These are phyloP conservation scores for Ceratobasidium sp. DNA, from an alignment of 1,284 basidiomycete species.

Conservation along the genomic window DNA sequence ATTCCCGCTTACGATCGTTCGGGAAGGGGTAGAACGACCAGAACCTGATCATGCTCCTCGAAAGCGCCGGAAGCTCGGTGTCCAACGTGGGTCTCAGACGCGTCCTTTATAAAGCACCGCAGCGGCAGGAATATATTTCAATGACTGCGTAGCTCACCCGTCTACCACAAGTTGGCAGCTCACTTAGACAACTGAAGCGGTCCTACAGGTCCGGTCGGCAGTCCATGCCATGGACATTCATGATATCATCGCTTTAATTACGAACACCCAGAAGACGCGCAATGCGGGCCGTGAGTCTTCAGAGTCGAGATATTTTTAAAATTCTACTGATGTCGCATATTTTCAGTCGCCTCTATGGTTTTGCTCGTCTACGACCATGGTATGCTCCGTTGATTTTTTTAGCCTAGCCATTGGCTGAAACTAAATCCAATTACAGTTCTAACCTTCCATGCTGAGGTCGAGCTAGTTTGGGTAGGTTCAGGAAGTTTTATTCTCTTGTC, in stretches of 20 bases:
- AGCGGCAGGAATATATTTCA: slow-evolving; percentile 12
- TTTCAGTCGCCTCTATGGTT: slow-evolving; percentile 28
- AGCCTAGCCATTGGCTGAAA: neutral
- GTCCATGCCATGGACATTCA: slow-evolving; percentile 13
- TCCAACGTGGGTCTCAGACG: slow-evolving; percentile 31
- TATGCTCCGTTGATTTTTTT: neutral
- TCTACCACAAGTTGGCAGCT: slow-evolving; percentile 1
- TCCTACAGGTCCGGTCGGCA: slow-evolving; percentile 11
- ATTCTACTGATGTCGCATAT: neutral
- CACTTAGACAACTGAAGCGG: slow-evolving; percentile 4
- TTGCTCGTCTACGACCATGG: slow-evolving; percentile 40
- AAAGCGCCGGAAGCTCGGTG: slow-evolving; percentile 45
- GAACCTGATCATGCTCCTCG: slow-evolving; percentile 36
- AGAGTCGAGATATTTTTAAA: neutral
- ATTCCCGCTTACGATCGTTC: slow-evolving; percentile 45
- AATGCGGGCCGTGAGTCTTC: slow-evolving; percentile 37
- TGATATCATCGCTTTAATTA: neutral
- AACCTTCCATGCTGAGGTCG: slow-evolving; percentile 23
- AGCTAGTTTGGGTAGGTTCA: slow-evolving; percentile 34
- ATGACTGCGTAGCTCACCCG: slow-evolving; percentile 34
- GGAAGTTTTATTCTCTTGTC: neutral
- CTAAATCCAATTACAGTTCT: slow-evolving; percentile 19
- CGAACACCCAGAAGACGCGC: slow-evolving; percentile 37
- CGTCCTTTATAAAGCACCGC: slow-evolving; percentile 41
- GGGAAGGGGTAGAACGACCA: slow-evolving; percentile 24